Evolutionary conservation across 2,329 filamentous ascomycete genomes (phyloP).

Genomic region (Thelonectria blattea): DNA sequence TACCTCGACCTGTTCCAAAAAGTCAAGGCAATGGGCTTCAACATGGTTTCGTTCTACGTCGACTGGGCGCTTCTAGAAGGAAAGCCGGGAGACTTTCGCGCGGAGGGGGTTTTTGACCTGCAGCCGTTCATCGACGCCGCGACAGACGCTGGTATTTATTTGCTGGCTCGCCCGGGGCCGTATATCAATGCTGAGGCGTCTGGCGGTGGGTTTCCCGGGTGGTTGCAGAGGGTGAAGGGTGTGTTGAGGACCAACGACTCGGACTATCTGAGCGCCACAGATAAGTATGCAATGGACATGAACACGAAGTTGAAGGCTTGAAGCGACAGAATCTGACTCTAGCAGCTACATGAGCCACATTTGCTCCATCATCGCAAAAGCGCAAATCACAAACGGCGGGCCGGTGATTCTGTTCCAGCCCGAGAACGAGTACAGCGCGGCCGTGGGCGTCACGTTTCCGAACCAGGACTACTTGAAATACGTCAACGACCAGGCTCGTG

Average conservation of each 20-base stretch:
- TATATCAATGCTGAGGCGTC: constrained; percentile 81
- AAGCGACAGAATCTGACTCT: not conserved
- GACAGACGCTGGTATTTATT: constrained; percentile 73
- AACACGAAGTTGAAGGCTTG: no score
- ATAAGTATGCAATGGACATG: constrained; percentile 55
- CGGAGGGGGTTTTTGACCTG: constrained; percentile 74
- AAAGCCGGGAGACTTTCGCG: constrained; percentile 70
- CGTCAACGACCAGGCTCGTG: constrained; percentile 70
- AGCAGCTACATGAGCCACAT: constrained; percentile 60
- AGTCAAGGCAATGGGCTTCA: constrained; percentile 81
- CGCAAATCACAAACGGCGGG: constrained; percentile 83
- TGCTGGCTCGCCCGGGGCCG: constrained; percentile 73
- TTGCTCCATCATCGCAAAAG: constrained; percentile 70
- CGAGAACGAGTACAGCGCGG: constrained; percentile 78
- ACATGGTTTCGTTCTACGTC: constrained; percentile 78
- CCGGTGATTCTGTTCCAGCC: constrained; percentile 80
- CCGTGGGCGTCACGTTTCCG: constrained; percentile 60
- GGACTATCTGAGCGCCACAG: constrained; percentile 69
- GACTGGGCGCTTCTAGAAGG: constrained; percentile 82
- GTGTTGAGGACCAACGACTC: constrained; percentile 66
- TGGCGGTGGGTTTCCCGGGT: constrained; percentile 82
- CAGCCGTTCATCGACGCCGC: constrained; percentile 81
- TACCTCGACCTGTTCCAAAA: constrained; percentile 82
- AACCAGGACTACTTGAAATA: constrained; percentile 73
- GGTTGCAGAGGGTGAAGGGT: constrained; percentile 73